Evolutionary conservation across 1,284 basidiomycete species (phyloP).

Genomic region (Moniliophthora roreri): DNA sequence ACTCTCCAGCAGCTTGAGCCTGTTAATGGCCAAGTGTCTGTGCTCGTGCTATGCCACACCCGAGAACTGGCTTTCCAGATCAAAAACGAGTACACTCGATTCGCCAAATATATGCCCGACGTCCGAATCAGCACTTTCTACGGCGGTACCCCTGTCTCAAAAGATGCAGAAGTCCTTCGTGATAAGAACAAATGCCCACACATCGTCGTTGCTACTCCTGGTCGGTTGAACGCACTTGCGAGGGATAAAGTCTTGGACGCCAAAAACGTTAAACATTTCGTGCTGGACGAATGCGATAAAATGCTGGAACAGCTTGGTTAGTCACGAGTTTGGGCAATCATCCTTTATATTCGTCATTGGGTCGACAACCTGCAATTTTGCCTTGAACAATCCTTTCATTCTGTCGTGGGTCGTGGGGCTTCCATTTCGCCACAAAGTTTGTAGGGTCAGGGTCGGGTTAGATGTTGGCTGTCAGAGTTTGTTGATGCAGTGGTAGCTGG

Average conservation of each 20-base stretch:
- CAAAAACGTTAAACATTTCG: conserved; percentile 97
- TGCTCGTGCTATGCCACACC: conserved; percentile 98
- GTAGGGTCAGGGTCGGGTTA: neutral
- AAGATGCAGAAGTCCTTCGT: conserved; percentile 92
- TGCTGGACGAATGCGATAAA: conserved; percentile 99
- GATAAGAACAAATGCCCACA: conserved; percentile 99
- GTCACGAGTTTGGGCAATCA: conserved; percentile 72
- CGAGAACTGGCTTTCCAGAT: conserved; percentile 99
- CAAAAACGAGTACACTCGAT: conserved; percentile 99
- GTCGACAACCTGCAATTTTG: neutral
- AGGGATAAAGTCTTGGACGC: conserved; percentile 93
- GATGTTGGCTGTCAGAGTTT: neutral
- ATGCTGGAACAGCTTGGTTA: conserved; percentile 99
- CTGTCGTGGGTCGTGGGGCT: neutral
- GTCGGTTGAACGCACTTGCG: conserved; percentile 89
- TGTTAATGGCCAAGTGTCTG: conserved; percentile 96
- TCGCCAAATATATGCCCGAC: conserved; percentile 99
- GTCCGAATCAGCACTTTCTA: conserved; percentile 98
- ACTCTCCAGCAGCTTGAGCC: conserved; percentile 99
- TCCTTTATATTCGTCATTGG: conserved; percentile 39
- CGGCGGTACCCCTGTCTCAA: conserved; percentile 93
- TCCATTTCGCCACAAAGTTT: neutral
- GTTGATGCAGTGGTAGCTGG: neutral
- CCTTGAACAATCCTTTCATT: conserved; percentile 24
- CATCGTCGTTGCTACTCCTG: conserved; percentile 98